These are phyloP conservation scores for Gloeostereum incarnatum DNA, from an alignment of 768 basidiomycete species.

Conservation along the genomic window DNA sequence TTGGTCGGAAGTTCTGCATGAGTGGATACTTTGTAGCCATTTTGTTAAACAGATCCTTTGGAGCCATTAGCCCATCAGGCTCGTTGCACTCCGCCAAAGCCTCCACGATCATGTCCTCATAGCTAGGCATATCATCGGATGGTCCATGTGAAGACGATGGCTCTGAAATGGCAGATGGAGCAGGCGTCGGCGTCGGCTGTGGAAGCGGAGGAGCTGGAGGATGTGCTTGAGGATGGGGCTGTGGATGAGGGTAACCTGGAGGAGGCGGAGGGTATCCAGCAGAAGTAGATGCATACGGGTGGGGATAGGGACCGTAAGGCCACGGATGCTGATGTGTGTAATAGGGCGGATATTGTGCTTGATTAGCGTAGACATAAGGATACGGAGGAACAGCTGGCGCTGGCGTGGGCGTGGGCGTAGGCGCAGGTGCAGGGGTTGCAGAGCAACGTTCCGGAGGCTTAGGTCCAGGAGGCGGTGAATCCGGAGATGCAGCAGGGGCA, in stretches of 20 bases:
- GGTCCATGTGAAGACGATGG: too few relatives aligned
- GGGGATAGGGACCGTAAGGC: conserved; percentile 23
- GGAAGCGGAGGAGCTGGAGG: conserved; percentile 7
- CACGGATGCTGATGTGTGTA: conserved; percentile 29
- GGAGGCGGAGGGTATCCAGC: conserved; percentile 17
- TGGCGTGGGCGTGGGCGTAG: conserved; percentile 16
- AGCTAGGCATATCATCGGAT: conserved; percentile 66
- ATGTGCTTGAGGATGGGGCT: conserved; percentile 10
- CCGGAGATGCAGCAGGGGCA: conserved; percentile 5
- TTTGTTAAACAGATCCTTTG: conserved; percentile 79
- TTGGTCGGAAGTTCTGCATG: conserved; percentile 84
- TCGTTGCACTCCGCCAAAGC: conserved; percentile 60
- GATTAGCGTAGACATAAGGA: conserved; percentile 7
- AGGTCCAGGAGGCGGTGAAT: conserved; percentile 9
- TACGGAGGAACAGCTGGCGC: conserved; percentile 12
- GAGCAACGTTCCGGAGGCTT: conserved; percentile 10
- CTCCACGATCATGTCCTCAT: conserved; percentile 89
- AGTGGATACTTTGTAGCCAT: conserved; percentile 78
- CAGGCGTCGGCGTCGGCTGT: conserved; percentile 13
- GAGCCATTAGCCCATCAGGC: conserved; percentile 60
- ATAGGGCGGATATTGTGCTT: conserved; percentile 51
- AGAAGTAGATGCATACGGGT: conserved; percentile 21
- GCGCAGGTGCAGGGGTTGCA: conserved; percentile 10
- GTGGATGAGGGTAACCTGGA: conserved; percentile 14
- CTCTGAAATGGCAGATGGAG: conserved; percentile 5